Evolutionary conservation across 352 stramenopile species (phyloP).

Genomic region (Phytophthora fragariaefolia): DNA sequence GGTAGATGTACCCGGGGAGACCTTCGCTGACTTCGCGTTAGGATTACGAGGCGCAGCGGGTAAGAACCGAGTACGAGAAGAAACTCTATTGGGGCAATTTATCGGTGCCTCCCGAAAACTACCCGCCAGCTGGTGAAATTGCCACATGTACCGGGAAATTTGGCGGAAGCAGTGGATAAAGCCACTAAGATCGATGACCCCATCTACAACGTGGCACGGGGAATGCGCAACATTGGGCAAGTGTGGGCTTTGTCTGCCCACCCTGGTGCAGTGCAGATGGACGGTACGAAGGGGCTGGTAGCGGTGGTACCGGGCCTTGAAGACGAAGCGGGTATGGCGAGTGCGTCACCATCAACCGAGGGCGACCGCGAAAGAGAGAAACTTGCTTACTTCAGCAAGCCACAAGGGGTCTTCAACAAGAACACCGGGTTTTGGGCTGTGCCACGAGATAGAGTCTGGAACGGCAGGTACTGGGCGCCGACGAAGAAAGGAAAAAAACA

Average conservation of each 20-base stretch:
- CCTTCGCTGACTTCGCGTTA: conserved; percentile 6
- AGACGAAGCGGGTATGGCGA: background rate
- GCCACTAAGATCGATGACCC: conserved; percentile 2
- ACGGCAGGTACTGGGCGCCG: background rate
- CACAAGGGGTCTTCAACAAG: background rate
- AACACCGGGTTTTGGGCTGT: background rate
- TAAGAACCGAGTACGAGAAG: background rate
- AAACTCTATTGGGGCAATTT: background rate
- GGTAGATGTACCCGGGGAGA: background rate
- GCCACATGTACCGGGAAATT: background rate
- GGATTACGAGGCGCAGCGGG: background rate
- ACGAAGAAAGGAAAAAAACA: background rate
- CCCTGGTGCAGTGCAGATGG: background rate
- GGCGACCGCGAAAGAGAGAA: background rate
- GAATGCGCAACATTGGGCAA: conserved; percentile 5
- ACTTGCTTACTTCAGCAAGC: background rate
- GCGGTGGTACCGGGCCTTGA: background rate
- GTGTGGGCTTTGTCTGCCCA: background rate
- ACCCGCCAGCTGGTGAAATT: background rate
- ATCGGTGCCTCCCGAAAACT: background rate
- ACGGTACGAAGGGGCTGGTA: background rate
- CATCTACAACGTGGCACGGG: background rate
- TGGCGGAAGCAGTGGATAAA: conserved; percentile 9
- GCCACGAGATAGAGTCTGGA: background rate
- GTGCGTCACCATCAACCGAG: background rate